Conservation (phyloP, 1,139 yeast species). For the Debaryomyces fabryi region DNA sequence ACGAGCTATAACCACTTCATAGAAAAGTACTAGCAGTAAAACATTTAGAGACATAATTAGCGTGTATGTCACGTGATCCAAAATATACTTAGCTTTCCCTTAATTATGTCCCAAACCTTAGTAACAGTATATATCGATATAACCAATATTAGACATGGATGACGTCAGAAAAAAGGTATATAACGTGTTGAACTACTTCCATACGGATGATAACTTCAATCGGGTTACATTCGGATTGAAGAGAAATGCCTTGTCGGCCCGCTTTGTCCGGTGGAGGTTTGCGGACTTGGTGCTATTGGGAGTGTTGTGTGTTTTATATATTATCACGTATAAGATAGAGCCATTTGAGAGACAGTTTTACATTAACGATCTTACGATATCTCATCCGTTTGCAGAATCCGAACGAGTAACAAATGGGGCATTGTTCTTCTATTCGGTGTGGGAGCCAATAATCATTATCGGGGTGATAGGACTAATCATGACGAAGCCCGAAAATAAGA, state of each 20-base stretch:
- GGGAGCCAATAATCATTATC: conserved; percentile 40
- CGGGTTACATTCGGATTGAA: conserved; percentile 56
- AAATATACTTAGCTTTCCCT: neutral
- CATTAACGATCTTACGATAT: conserved; percentile 46
- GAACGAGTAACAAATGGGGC: conserved; percentile 55
- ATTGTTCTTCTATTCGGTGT: conserved; percentile 40
- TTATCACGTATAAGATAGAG: conserved; percentile 45
- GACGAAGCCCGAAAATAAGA: conserved; percentile 36
- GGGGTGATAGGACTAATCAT: conserved; percentile 26
- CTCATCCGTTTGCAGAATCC: conserved; percentile 70
- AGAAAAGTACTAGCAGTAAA: no score
- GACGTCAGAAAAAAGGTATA: conserved; percentile 1
- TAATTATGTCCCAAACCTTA: neutral
- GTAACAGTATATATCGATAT: neutral
- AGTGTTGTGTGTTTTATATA: conserved; percentile 44
- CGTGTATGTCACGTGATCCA: neutral
- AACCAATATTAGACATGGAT: neutral
- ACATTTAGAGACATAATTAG: neutral
- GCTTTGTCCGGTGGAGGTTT: conserved; percentile 57
- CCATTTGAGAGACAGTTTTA: conserved; percentile 76
- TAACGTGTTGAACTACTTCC: conserved; percentile 21
- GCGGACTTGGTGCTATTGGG: conserved; percentile 54
- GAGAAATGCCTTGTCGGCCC: conserved; percentile 29
- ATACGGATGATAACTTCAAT: conserved; percentile 33
- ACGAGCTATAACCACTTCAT: neutral